phyloP scores from a whole-genome alignment of 805 yeast species.

The Clavispora fructus region DNA sequence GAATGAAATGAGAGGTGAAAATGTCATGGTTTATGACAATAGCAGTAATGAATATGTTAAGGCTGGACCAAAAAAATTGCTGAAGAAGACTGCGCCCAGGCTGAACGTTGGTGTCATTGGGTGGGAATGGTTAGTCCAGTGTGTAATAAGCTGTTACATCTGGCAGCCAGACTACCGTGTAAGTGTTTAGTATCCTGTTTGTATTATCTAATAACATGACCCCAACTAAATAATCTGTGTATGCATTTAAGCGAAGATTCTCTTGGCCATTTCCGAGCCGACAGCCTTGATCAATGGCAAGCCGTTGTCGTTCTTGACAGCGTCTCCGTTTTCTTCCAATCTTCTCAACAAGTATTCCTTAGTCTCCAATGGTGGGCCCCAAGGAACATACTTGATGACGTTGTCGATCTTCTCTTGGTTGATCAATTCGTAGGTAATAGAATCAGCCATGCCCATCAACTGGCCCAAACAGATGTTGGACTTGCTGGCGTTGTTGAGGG shows the following conservation, averaged over 20 bases:
- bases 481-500: constrained; percentile 19
- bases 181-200: neutral
- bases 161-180: constrained; percentile 19
- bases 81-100: neutral
- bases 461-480: constrained; percentile 82
- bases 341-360: constrained; percentile 85
- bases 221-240: constrained; percentile 2
- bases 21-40: constrained; percentile 26
- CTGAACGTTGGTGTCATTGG: constrained; percentile 27
- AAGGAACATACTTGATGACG: constrained; percentile 90
- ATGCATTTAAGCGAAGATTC: constrained; percentile 13
- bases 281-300: constrained; percentile 63
- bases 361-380: constrained; percentile 96
- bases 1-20: neutral
- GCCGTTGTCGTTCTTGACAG: constrained; percentile 82
- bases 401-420: constrained; percentile 59
- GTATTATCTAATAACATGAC: neutral
- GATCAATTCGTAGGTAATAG: constrained; percentile 71
- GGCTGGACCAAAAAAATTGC: constrained; percentile 1
- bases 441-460: constrained; percentile 93
- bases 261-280: constrained; percentile 18
- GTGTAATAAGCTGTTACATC: constrained; percentile 41
- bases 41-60: constrained; percentile 7
- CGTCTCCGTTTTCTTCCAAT: constrained; percentile 93
- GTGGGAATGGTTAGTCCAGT: constrained; percentile 69